These are phyloP conservation scores for Pseudozyma pruni DNA, from an alignment of 1,284 basidiomycete genomes.

Conservation along the genomic window DNA sequence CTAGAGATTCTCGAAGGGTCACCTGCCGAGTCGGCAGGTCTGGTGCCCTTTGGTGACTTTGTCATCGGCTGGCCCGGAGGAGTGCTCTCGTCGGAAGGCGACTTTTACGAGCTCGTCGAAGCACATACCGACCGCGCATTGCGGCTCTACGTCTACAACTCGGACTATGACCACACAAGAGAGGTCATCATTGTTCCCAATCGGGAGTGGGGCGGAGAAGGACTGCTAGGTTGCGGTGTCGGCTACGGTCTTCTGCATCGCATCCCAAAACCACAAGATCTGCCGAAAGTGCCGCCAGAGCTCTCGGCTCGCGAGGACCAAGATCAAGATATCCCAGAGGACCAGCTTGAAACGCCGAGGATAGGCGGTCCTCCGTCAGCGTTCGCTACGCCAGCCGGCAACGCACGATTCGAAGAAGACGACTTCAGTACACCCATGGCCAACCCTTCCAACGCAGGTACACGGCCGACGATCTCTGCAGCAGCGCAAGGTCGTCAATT, in stretches of 20 bases:
- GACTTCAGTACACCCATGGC: constrained; percentile 29
- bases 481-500: constrained; percentile 12
- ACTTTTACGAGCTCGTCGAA: constrained; percentile 97
- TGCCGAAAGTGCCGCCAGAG: constrained; percentile 41
- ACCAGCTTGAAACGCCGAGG: constrained; percentile 32
- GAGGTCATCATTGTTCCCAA: constrained; percentile 65
- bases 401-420: constrained; percentile 20
- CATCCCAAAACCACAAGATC: constrained; percentile 57
- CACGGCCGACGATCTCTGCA: constrained; percentile 2
- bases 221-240: constrained; percentile 63
- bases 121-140: constrained; percentile 91
- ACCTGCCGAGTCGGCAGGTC: constrained; percentile 82
- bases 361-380: constrained; percentile 30
- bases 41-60: constrained; percentile 89
- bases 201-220: constrained; percentile 65
- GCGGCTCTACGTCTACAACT: constrained; percentile 93
- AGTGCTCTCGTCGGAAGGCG: constrained; percentile 82
- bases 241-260: constrained; percentile 63
- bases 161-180: constrained; percentile 81
- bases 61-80: constrained; percentile 95
- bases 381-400: constrained; percentile 19
- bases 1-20: constrained; percentile 94
- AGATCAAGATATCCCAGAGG: constrained; percentile 17
- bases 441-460: constrained; percentile 9
- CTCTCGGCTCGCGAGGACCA: constrained; percentile 16